These are phyloP conservation scores for Nakazawaea sp. DNA, from an alignment of 805 yeast genomes.

Conservation along the genomic window DNA sequence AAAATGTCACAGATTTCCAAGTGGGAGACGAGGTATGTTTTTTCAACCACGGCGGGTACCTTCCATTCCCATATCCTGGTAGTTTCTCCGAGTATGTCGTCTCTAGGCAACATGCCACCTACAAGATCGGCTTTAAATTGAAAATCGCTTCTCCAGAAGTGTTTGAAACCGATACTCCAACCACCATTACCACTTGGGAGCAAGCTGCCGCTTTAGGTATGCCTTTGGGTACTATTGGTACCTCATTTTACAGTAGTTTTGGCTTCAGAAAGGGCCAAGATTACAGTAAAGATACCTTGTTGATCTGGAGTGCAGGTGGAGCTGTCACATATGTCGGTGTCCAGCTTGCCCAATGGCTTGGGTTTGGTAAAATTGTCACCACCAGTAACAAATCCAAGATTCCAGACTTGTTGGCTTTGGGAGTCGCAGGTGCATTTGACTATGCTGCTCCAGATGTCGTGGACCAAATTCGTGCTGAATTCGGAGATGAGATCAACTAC, in stretches of 20 bases:
- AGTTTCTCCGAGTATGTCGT: conserved; percentile 51
- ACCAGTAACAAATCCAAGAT: conserved; percentile 20
- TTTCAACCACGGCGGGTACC: no score
- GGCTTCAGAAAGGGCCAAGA: conserved; percentile 13
- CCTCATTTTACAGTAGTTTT: conserved; percentile 44
- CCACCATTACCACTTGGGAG: conserved; percentile 38
- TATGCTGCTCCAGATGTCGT: conserved; percentile 24
- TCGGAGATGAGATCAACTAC: conserved; percentile 21
- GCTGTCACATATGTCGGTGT: conserved; percentile 51
- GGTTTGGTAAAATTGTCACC: conserved; percentile 25
- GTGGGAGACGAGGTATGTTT: no score
- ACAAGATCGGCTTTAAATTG: neutral
- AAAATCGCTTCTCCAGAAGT: no score
- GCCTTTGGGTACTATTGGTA: conserved; percentile 42
- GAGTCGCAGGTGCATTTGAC: conserved; percentile 29
- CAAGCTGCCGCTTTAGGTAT: conserved; percentile 57
- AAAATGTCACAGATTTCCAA: no score
- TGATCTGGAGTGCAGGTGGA: conserved; percentile 64
- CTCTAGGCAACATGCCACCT: neutral
- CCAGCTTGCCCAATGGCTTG: conserved; percentile 48
- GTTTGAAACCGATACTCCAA: neutral
- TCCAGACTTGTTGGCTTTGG: conserved; percentile 17
- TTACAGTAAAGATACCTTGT: conserved; percentile 30
- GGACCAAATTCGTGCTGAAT: conserved; percentile 20
- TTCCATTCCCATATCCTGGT: conserved; percentile 48